Evolutionary conservation across 805 yeast species (phyloP), one percentile per base, ranked within the genome.

Genomic region (Starmerella floricola): DNA sequence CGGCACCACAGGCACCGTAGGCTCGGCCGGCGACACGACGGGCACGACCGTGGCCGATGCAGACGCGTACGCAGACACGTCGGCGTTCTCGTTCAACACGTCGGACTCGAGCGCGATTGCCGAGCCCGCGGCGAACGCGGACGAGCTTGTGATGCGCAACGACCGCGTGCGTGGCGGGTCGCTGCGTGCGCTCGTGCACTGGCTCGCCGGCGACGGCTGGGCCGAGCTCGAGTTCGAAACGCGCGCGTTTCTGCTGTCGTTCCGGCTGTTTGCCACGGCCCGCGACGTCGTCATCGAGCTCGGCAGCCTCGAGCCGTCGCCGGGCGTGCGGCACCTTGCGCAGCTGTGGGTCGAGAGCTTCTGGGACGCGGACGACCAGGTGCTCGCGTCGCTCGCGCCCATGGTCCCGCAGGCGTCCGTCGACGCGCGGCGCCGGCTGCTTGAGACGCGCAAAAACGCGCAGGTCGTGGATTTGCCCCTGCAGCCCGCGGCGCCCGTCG

Each of bases 321-420:
- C 26, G 53, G 76, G 69, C 48, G 69, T 91, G 57, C 23, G 21
- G 20, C 51, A 43, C 19, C 24, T 55, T 8, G 57, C 55, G 11
- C 36, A 41, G 17, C 32, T 52, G 17, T 88, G 98, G 98, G 63
- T 88, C 59, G 94, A 85, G 59, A 78, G 91, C 39, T 86, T 80
- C 57, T 88, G 95, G 95, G 74, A 77, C 48, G 73, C 69, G 33
- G 55, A 54, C 16, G 94, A 86, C 58, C 72, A 71, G 47, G 64
- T 78, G 31, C 62, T 86, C 34, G 30, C 29, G 5, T 29, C 40
- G n/a, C 27, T 42, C 21, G 40, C 36, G 21, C 32, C 36, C 23
- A 29, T 50, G 2, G 38, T 43, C 8, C 39, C 34, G 16, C 32
- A 30, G 1, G 13, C 21, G 12, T 15, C 42, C 12, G 8, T 40